Conservation (phyloP, 2,329 filamentous ascomycete species). For the Nemania sp. region DNA sequence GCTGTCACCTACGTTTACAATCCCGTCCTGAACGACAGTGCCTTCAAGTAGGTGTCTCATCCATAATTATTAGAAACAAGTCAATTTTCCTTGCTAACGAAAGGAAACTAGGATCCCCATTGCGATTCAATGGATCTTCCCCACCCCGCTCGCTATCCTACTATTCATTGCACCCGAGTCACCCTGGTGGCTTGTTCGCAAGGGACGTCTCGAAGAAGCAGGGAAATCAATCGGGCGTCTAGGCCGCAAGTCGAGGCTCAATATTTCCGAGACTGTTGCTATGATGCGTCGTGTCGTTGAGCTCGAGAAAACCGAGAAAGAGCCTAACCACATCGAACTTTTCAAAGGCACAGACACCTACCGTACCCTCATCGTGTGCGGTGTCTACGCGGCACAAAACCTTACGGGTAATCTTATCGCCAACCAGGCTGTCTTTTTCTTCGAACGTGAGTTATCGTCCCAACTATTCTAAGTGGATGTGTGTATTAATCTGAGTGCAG, state of each 20-base stretch:
- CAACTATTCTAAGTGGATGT: background rate
- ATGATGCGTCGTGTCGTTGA: conserved; percentile 71
- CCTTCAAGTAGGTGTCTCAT: conserved; percentile 42
- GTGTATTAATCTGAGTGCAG: conserved; percentile 51
- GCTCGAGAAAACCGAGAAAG: conserved; percentile 62
- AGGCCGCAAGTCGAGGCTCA: conserved; percentile 55
- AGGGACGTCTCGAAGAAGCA: conserved; percentile 60
- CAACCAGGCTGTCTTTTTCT: conserved; percentile 73
- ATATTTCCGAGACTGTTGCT: conserved; percentile 61
- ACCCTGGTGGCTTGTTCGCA: conserved; percentile 68
- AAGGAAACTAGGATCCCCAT: conserved; percentile 60
- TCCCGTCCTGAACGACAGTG: conserved; percentile 22
- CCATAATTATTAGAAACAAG: conserved; percentile 50
- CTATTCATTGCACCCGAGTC: conserved; percentile 65
- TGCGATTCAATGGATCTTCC: conserved; percentile 70
- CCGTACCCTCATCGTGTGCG: conserved; percentile 67
- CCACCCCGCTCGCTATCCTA: conserved; percentile 64
- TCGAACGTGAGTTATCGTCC: conserved; percentile 58
- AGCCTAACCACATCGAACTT: conserved; percentile 55
- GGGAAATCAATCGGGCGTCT: conserved; percentile 62
- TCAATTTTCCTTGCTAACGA: conserved; percentile 30
- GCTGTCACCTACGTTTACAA: conserved; percentile 68
- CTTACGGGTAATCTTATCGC: conserved; percentile 73
- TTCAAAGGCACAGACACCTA: conserved; percentile 66
- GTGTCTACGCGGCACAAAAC: conserved; percentile 70